Conservation (phyloP, 305 asterid species). For the Stenogyne calaminthoides region DNA sequence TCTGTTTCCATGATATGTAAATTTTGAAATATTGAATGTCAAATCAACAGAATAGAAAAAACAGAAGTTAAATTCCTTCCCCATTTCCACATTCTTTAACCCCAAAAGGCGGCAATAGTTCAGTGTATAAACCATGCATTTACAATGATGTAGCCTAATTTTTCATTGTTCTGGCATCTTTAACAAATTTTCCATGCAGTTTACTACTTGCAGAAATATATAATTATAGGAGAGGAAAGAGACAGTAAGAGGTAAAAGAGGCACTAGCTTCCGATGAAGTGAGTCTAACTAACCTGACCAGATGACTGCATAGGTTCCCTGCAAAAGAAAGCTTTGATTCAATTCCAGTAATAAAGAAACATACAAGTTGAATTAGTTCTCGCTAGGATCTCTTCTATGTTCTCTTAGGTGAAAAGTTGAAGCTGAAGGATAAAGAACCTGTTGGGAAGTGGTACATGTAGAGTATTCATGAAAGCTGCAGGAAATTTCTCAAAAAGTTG, state of each 20-base stretch:
- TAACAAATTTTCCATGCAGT: background rate
- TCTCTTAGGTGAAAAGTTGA: conserved; percentile 3
- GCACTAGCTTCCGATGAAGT: conserved; percentile 12
- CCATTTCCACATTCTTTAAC: conserved; percentile 19
- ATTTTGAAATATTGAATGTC: background rate
- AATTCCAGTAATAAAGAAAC: conserved; percentile 28
- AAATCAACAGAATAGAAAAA: conserved; percentile 1
- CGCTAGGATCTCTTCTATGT: conserved; percentile 15
- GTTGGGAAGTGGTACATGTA: conserved; percentile 63
- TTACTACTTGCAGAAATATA: conserved; percentile 11
- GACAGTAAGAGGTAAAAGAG: conserved; percentile 1
- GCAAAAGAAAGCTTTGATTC: conserved; percentile 44
- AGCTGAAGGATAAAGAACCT: conserved; percentile 51
- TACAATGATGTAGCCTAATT: background rate
- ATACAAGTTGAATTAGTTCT: conserved; percentile 9
- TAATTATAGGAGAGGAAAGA: conserved; percentile 14
- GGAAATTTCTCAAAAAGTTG: conserved; percentile 94
- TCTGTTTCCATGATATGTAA: background rate
- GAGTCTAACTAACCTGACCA: conserved; percentile 61
- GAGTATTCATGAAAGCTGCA: conserved; percentile 83
- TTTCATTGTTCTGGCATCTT: too few species aligned
- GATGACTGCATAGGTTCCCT: conserved; percentile 67
- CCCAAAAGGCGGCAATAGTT: background rate
- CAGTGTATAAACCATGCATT: conserved; percentile 5
- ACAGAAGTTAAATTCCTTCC: conserved; percentile 1